Conservation (phyloP, 1,284 basidiomycete species). For the Coniferiporia sulphurascens region DNA sequence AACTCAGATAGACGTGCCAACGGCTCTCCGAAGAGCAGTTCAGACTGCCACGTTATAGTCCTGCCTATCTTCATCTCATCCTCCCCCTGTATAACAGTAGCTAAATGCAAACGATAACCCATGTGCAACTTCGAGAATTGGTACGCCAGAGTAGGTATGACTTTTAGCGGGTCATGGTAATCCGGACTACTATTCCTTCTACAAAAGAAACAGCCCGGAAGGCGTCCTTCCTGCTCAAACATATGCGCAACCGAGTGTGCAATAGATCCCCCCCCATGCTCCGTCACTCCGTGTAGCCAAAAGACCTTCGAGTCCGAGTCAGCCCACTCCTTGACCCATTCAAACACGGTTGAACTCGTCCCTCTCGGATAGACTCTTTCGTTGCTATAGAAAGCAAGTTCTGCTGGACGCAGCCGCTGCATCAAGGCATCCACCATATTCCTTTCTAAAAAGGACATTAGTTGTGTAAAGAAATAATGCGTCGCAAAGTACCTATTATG, state of each 20-base stretch:
- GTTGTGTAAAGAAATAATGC: background rate
- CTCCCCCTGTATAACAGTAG: background rate
- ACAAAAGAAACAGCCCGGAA: conserved; percentile 4
- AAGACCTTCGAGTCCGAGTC: background rate
- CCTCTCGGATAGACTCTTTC: background rate
- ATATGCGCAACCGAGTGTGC: background rate
- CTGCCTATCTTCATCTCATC: background rate
- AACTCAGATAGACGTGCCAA: no score
- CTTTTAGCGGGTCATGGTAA: background rate
- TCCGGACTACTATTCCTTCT: background rate
- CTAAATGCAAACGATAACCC: background rate
- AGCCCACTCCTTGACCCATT: background rate
- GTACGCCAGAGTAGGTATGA: background rate
- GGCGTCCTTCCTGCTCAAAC: background rate
- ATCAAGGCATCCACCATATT: background rate
- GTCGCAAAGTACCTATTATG: background rate
- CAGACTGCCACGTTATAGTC: background rate
- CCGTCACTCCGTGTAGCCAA: conserved; percentile 1
- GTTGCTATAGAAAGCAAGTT: background rate
- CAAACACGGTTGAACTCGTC: background rate
- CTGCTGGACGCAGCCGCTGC: background rate
- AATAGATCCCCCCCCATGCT: conserved; percentile 7
- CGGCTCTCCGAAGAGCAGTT: background rate
- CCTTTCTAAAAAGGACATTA: background rate
- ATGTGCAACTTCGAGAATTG: background rate